Evolutionary conservation across 106 monocot species (phyloP).

Genomic region (Hemerocallis citrina): DNA sequence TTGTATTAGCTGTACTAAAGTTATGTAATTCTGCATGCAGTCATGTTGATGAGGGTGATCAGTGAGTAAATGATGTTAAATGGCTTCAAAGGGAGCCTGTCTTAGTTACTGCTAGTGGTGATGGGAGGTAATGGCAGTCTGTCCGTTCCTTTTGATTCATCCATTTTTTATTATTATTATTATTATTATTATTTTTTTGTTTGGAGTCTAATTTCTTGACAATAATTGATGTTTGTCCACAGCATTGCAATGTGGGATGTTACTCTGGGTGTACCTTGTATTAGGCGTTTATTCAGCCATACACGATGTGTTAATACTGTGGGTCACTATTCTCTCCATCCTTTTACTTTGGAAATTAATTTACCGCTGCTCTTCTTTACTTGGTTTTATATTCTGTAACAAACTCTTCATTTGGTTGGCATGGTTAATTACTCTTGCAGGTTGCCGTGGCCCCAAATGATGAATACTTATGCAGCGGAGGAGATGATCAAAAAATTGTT

Average conservation of each 20-base stretch:
- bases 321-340: not conserved
- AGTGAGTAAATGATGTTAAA: constrained; percentile 88
- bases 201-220: not conserved
- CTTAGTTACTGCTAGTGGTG: constrained; percentile 70
- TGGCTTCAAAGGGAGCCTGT: constrained; percentile 73
- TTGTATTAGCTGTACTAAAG: too few relatives aligned
- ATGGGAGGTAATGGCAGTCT: constrained; percentile 55
- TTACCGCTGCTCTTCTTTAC: not conserved
- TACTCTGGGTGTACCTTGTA: constrained; percentile 56
- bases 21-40: constrained; percentile 20
- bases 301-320: constrained; percentile 65
- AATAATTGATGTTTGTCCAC: not conserved
- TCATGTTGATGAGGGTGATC: constrained; percentile 68
- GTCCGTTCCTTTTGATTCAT: constrained; percentile 2
- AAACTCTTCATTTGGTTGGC: not conserved
- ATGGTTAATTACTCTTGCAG: constrained; percentile 21
- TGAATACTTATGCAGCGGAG: constrained; percentile 75
- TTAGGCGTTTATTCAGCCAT: constrained; percentile 60
- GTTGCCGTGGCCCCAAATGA: constrained; percentile 74
- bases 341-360: not conserved
- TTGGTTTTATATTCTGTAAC: not conserved
- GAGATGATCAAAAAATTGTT: constrained; percentile 91
- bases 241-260: constrained; percentile 95
- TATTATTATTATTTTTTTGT: too few relatives aligned
- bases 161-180: too few relatives aligned